Evolutionary conservation across 2,329 filamentous ascomycete species (phyloP), one percentile per base, ranked within the genome.

Genomic region (Fusarium robinianum): DNA sequence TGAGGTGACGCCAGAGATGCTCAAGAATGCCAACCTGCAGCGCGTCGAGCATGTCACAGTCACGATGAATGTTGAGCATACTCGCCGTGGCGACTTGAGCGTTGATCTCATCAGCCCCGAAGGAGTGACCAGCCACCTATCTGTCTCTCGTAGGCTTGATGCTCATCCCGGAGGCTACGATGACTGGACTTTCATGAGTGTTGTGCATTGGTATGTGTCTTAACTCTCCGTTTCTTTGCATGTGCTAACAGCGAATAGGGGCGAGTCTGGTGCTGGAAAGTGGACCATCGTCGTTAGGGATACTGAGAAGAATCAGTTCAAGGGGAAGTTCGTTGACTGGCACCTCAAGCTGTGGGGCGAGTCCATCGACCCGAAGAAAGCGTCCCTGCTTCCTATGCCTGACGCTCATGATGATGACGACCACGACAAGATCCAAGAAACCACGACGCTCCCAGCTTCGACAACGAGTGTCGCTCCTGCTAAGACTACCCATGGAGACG

Each of bases 171-270:
- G 71, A 15, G 94, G 94, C 7, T 99, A 97, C 66, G 73, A 84
- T 24, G 90, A 97, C 70, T 99, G 94, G 94, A 97, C 92, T 0
- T 99, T 99, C 62, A 99, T 99, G 94, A 95, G 86, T 50, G 94
- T 99, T 24, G 91, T 85, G 53, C 94, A 99, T 67, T 99, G 91
- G 88, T 90, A 77, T 69, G 84, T 69, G 14, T 19, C 27, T 11
- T 5, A 2, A 2, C 8, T 24, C 4, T 11, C 1, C 3, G 1
- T 19, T 5, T 10, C 2, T 23, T 2, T 24, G 14, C 10, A 1
- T 23, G 15, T 34, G 38, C 67, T 75, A 64, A 75, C 57, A 38
- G 41, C 30, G 8, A 6, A 2, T 40, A 90, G 87, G 90, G 94
- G 94, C 34, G 94, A 99, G 69, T 78, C 79, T 29, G 91, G 90